Evolutionary conservation across 129 eudicot genomes (phyloP).

Genomic region (Cynara cardunculus): DNA sequence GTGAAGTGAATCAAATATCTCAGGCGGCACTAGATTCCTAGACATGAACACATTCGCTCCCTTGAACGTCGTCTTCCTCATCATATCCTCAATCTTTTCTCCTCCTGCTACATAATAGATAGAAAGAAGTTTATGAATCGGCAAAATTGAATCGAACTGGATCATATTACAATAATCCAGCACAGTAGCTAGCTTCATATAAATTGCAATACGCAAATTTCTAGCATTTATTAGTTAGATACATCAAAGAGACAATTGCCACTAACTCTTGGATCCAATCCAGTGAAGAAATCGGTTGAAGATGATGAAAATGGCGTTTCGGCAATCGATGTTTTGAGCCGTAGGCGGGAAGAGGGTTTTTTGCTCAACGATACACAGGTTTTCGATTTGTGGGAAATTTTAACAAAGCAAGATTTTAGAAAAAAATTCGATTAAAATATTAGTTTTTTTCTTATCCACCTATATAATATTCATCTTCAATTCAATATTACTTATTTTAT

Average conservation of each 20-base stretch:
- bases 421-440: too few relatives aligned
- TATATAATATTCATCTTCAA: too few relatives aligned
- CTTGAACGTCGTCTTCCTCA: slow-evolving; percentile 69
- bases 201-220: not conserved
- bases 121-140: not conserved
- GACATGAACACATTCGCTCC: slow-evolving; percentile 94
- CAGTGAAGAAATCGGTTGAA: not conserved
- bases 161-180: not conserved
- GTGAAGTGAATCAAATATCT: slow-evolving; percentile 68
- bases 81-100: slow-evolving; percentile 16
- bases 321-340: not conserved
- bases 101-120: not conserved
- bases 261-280: not conserved
- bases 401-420: too few relatives aligned
- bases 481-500: too few relatives aligned
- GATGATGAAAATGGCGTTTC: not conserved
- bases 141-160: not conserved
- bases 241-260: not conserved
- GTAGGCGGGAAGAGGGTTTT: slow-evolving; percentile 24
- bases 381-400: too few relatives aligned
- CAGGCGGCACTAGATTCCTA: slow-evolving; percentile 85
- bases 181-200: not conserved
- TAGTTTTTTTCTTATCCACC: too few relatives aligned
- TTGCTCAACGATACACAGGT: not conserved
- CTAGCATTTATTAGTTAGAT: not conserved